A percentile compares a stretch with the other conserved stretches of the same genome.
Conservation (phyloP, 148 eudicot genomes). For the Rhododendron vialii region DNA sequence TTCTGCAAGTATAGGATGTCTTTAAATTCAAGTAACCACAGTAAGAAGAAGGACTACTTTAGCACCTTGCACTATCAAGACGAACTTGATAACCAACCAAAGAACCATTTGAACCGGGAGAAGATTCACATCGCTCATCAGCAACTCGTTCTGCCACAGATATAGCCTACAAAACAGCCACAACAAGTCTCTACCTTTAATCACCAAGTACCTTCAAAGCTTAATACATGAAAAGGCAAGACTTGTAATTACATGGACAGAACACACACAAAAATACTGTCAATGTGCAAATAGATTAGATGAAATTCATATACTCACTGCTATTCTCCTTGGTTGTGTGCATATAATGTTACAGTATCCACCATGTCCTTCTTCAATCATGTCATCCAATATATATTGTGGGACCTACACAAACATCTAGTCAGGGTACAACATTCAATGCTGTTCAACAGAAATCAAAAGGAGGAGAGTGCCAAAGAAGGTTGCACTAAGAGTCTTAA, state of each 20-base stretch:
- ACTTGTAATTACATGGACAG: background rate
- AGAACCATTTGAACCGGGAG: constrained; percentile 78
- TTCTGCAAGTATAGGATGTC: background rate
- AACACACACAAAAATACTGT: background rate
- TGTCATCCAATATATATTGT: constrained; percentile 87
- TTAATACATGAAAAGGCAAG: constrained; percentile 4
- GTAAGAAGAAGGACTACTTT: constrained; percentile 3
- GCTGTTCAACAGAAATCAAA: background rate
- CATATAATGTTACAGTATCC: constrained; percentile 83
- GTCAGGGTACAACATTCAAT: constrained; percentile 8
- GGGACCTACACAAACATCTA: constrained; percentile 68
- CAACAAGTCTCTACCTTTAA: constrained; percentile 3
- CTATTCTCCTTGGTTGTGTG: constrained; percentile 96
- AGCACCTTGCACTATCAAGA: constrained; percentile 92
- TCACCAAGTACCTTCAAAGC: background rate
- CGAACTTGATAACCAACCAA: constrained; percentile 99
- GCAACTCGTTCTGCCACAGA: constrained; percentile 99
- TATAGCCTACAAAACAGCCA: constrained; percentile 53
- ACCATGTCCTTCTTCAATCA: constrained; percentile 85
- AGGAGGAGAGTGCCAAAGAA: constrained; percentile 5
- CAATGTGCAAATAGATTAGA: background rate
- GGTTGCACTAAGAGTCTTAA: background rate
- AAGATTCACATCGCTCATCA: constrained; percentile 93
- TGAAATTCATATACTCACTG: constrained; percentile 45
- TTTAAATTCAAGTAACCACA: background rate